Evolutionary conservation across 2,329 filamentous ascomycete species (phyloP).

Genomic region (Aspergillus persii): DNA sequence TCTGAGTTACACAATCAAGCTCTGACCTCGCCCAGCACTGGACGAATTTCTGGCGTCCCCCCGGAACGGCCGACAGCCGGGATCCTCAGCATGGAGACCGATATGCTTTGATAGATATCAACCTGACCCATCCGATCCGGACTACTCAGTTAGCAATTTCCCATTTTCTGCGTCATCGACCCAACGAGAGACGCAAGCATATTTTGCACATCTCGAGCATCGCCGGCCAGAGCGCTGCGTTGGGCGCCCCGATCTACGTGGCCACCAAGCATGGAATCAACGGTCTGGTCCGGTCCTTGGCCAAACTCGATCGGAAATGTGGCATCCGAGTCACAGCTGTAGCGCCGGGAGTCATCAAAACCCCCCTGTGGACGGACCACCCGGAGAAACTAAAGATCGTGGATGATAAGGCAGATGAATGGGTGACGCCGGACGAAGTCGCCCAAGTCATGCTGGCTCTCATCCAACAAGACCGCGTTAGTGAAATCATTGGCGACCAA

Average conservation of each 20-base stretch:
- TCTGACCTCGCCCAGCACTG: slow-evolving; percentile 34
- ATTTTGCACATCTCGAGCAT: slow-evolving; percentile 52
- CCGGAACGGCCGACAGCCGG: slow-evolving; percentile 41
- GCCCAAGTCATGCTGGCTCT: slow-evolving; percentile 58
- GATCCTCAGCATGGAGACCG: slow-evolving; percentile 41
- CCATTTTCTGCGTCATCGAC: slow-evolving; percentile 42
- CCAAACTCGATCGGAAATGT: slow-evolving; percentile 46
- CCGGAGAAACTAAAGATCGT: slow-evolving; percentile 58
- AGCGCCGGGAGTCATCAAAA: slow-evolving; percentile 60
- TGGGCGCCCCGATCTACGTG: slow-evolving; percentile 47
- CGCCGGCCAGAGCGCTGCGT: slow-evolving; percentile 40
- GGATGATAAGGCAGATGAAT: slow-evolving; percentile 49
- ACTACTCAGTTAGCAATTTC: slow-evolving; percentile 51
- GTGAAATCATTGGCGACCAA: slow-evolving; percentile 34
- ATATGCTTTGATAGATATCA: slow-evolving; percentile 51
- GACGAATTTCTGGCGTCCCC: slow-evolving; percentile 52
- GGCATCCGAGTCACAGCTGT: slow-evolving; percentile 60
- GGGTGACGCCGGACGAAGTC: slow-evolving; percentile 62
- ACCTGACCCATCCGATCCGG: slow-evolving; percentile 53
- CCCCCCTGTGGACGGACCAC: slow-evolving; percentile 61
- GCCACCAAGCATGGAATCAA: slow-evolving; percentile 51
- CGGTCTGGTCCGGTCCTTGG: slow-evolving; percentile 51
- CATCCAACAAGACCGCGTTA: slow-evolving; percentile 49
- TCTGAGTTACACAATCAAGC: neutral
- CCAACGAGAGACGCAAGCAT: slow-evolving; percentile 36